phyloP scores from a whole-genome alignment of 306 rosid species.

The Dalbergia cultrata region DNA sequence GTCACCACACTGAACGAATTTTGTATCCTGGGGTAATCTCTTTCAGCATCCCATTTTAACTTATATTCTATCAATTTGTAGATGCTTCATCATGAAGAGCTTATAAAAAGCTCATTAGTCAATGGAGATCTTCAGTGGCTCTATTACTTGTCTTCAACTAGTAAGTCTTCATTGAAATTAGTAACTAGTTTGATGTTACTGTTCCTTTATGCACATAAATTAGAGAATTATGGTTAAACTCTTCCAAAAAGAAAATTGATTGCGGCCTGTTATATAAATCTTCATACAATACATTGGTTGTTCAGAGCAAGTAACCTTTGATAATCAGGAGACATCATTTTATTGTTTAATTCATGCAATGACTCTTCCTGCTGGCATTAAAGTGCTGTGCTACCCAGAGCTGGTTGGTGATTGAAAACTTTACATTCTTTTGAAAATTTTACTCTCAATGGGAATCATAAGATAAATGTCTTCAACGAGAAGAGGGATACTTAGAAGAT shows the following conservation, averaged over 20 bases:
- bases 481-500: conserved; percentile 9
- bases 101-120: conserved; percentile 61
- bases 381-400: background rate
- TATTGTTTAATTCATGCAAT: conserved; percentile 25
- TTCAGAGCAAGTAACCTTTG: background rate
- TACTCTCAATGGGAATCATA: conserved; percentile 12
- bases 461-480: background rate
- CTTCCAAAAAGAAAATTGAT: background rate
- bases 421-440: background rate
- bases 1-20: conserved; percentile 2
- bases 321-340: conserved; percentile 7
- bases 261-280: conserved; percentile 4
- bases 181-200: background rate
- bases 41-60: conserved; percentile 21
- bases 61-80: conserved; percentile 44
- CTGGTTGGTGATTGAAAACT: conserved; percentile 28
- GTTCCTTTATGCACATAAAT: conserved; percentile 22
- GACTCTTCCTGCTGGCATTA: too few relatives aligned
- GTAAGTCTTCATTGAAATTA: conserved; percentile 58
- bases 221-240: background rate
- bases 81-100: conserved; percentile 79
- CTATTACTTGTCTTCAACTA: conserved; percentile 85
- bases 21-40: conserved; percentile 26
- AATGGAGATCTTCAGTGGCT: conserved; percentile 77
- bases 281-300: background rate